Percentiles rank a stretch among this genome's conserved stretches.
phyloP scores from a whole-genome alignment of 495 filamentous ascomycete species.

The Aspergillus carlsbadensis region DNA sequence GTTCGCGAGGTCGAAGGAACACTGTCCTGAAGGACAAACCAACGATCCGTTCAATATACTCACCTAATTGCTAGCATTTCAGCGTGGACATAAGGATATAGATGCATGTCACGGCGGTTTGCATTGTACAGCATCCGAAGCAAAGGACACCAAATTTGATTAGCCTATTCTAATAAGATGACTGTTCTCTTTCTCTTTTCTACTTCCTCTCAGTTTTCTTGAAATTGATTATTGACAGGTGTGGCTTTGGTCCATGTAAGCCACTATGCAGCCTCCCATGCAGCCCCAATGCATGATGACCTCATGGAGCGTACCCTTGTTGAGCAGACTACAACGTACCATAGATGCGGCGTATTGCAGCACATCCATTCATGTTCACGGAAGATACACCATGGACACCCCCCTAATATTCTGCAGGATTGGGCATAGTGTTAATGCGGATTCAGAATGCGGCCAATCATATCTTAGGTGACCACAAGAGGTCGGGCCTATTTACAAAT shows the following conservation, averaged over 20 bases:
- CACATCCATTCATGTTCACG: neutral
- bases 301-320: constrained; percentile 2
- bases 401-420: neutral
- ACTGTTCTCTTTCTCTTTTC: neutral
- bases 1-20: constrained; percentile 64
- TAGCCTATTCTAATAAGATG: constrained; percentile 3
- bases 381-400: neutral
- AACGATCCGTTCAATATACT: neutral
- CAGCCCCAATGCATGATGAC: constrained; percentile 4
- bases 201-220: neutral
- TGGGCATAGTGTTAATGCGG: neutral
- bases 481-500: neutral
- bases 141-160: neutral
- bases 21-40: constrained; percentile 13
- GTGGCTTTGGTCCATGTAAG: neutral
- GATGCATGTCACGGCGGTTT: neutral
- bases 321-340: neutral
- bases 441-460: neutral
- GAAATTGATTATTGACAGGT: neutral
- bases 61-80: constrained; percentile 6
- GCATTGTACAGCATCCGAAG: neutral
- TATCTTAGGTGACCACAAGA: neutral
- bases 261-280: neutral
- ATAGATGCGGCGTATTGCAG: neutral
- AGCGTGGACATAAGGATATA: neutral